These are phyloP conservation scores for Phaeomoniella chlamydospora DNA, from an alignment of 2,329 filamentous ascomycete species.

Conservation along the genomic window DNA sequence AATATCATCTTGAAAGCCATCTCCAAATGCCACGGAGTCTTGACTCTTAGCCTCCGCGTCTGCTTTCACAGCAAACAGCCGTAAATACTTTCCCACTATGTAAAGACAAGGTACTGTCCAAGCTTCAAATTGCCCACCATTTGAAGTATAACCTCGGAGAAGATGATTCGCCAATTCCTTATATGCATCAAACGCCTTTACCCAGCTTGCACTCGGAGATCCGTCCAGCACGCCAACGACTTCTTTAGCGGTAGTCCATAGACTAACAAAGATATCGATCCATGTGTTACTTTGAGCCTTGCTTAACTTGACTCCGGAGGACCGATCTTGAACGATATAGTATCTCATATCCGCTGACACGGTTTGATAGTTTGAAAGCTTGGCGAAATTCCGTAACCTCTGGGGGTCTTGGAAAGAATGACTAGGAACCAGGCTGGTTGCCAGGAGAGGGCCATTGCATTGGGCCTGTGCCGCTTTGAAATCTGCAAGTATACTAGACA, in stretches of 20 bases:
- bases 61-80: constrained; percentile 79
- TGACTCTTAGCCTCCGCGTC: constrained; percentile 52
- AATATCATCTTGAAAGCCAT: constrained; percentile 64
- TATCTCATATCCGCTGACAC: constrained; percentile 58
- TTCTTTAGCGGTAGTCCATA: constrained; percentile 70
- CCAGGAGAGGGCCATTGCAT: constrained; percentile 57
- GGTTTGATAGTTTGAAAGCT: constrained; percentile 52
- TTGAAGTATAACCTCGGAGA: constrained; percentile 65
- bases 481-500: constrained; percentile 61
- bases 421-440: constrained; percentile 60
- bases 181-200: constrained; percentile 77
- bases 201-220: constrained; percentile 45
- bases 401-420: constrained; percentile 47
- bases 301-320: constrained; percentile 38
- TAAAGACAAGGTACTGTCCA: constrained; percentile 94
- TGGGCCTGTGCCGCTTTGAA: constrained; percentile 55
- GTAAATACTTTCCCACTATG: constrained; percentile 69
- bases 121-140: constrained; percentile 51
- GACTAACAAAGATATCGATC: constrained; percentile 69
- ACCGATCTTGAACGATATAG: constrained; percentile 49
- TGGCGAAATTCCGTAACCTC: constrained; percentile 55
- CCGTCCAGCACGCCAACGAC: constrained; percentile 52
- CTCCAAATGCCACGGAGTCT: constrained; percentile 29
- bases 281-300: constrained; percentile 63
- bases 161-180: constrained; percentile 67